phyloP scores from a whole-genome alignment of 768 basidiomycete genomes.

The Candolleomyces eurysporus region DNA sequence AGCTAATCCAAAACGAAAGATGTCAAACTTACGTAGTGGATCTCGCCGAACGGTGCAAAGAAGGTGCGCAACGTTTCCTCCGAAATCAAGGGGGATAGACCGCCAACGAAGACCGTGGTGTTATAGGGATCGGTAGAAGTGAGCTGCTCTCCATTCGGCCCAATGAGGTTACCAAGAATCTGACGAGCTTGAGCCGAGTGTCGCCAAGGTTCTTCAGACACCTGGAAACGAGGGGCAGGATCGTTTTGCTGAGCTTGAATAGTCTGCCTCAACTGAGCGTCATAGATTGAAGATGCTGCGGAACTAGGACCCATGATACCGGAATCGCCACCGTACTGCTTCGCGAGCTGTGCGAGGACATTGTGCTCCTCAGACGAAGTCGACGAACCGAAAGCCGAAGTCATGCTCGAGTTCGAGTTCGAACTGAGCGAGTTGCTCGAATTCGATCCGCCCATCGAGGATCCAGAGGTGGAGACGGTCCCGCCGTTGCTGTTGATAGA shows the following conservation, averaged over 20 bases:
- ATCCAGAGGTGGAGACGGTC: conserved; percentile 42
- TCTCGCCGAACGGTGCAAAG: conserved; percentile 90
- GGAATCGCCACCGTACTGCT: conserved; percentile 42
- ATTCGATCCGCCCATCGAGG: conserved; percentile 49
- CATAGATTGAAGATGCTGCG: conserved; percentile 38
- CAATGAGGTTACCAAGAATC: conserved; percentile 79
- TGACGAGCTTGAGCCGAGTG: conserved; percentile 82
- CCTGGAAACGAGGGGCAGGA: conserved; percentile 50
- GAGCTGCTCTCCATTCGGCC: conserved; percentile 82
- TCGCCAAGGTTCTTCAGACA: conserved; percentile 79
- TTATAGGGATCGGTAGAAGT: conserved; percentile 94
- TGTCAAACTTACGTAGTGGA: conserved; percentile 73
- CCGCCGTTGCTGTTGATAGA: conserved; percentile 36
- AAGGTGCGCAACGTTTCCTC: conserved; percentile 91
- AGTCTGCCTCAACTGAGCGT: conserved; percentile 32
- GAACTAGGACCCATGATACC: conserved; percentile 16
- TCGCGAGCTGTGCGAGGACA: conserved; percentile 46
- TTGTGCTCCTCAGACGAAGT: conserved; percentile 52
- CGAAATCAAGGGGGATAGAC: conserved; percentile 81
- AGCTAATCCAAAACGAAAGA: conserved; percentile 9
- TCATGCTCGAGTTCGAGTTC: conserved; percentile 47
- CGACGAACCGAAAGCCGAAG: conserved; percentile 45
- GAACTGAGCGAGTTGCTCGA: conserved; percentile 55
- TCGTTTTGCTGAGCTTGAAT: conserved; percentile 31
- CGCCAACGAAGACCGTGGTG: conserved; percentile 94